Evolutionary conservation across 495 filamentous ascomycete genomes (phyloP), one percentile per base, ranked within the genome.

Genomic region (Amniculicola lignicola): DNA sequence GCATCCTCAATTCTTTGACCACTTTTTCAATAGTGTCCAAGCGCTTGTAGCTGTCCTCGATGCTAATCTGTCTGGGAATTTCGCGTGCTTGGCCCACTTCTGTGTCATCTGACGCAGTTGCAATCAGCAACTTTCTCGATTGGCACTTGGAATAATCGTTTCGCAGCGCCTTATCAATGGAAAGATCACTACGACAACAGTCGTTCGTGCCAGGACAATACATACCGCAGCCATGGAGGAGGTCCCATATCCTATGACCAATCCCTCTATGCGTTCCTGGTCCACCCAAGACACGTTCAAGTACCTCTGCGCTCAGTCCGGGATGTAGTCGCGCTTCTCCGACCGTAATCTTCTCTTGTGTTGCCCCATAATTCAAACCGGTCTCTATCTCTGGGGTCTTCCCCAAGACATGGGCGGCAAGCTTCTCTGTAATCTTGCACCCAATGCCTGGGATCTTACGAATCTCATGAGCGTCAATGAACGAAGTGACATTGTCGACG

Each of bases 381-480:
- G 67, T 63, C 38, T 76, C 69, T 23, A 70, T 69, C 4, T 71
- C 69, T 1, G 72, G 55, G 0, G 71, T 68, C 1, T 72, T 2
- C 28, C 75, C 75, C 1, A 83, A 69, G 14, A 93, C 70, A 57
- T 83, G 74, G 18, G 76, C 72, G 33, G 85, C 79, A 19, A 97
- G 73, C 50, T 84, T 78, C 53, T 83, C 81, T 1, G 89, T 82
- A n/a, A 81, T 77, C 46, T 86, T 91, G 61, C 80, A 84, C 7
- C 92, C 90, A 29, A 97, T 88, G 0, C 90, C 89, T 0, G 92
- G 92, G 27, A 97, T 79, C 62, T 86, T 87, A 36, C 88, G 83
- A 44, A 97, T 82, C 51, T 84, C 81, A 61, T 90, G 86, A 15
- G 54, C 63, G 61, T 94, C 89, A 50, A 96, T 75, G 62, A 96